Percentiles rank a stretch among this genome's conserved stretches.
Evolutionary conservation across 2,329 filamentous ascomycete species (phyloP).

Genomic region (Bipolaris zeicola): DNA sequence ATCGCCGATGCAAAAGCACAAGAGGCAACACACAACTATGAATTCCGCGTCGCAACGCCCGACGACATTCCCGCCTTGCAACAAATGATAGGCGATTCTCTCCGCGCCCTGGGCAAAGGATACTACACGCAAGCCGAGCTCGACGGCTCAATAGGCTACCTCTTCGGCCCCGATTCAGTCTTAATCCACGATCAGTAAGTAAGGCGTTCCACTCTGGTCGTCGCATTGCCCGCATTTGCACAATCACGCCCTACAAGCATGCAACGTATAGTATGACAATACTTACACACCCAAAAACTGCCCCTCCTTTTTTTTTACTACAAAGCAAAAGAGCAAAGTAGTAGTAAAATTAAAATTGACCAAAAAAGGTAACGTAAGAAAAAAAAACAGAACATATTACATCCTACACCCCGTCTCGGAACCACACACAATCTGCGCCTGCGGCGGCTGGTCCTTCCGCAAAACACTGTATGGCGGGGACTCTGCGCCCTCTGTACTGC

Average conservation of each 20-base stretch:
- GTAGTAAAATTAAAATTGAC: background rate
- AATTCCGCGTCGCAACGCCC: constrained; percentile 36
- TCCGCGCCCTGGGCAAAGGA: constrained; percentile 33
- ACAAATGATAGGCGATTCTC: constrained; percentile 36
- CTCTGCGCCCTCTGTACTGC: constrained; percentile 36
- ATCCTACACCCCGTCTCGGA: constrained; percentile 35
- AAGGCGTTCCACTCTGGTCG: constrained; percentile 10
- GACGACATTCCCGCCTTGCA: constrained; percentile 41
- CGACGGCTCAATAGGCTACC: constrained; percentile 44
- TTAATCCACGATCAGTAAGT: constrained; percentile 40
- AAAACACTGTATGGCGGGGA: constrained; percentile 44
- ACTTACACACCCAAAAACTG: too few species aligned
- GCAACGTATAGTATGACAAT: too few species aligned
- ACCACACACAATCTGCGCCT: constrained; percentile 38
- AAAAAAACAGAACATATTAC: constrained; percentile 36
- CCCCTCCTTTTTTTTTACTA: background rate
- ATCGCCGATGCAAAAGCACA: constrained; percentile 40
- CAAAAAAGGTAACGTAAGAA: too few species aligned
- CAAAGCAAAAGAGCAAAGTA: too few species aligned
- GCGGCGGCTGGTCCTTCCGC: constrained; percentile 46
- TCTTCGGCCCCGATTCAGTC: constrained; percentile 45
- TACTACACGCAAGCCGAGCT: constrained; percentile 43
- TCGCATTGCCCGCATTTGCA: background rate
- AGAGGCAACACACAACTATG: constrained; percentile 40
- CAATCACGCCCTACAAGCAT: too few species aligned